Percentiles rank a stretch among this genome's conserved stretches.
Conservation (phyloP, 2,329 filamentous ascomycete genomes). For the Colletotrichum liriopes region DNA sequence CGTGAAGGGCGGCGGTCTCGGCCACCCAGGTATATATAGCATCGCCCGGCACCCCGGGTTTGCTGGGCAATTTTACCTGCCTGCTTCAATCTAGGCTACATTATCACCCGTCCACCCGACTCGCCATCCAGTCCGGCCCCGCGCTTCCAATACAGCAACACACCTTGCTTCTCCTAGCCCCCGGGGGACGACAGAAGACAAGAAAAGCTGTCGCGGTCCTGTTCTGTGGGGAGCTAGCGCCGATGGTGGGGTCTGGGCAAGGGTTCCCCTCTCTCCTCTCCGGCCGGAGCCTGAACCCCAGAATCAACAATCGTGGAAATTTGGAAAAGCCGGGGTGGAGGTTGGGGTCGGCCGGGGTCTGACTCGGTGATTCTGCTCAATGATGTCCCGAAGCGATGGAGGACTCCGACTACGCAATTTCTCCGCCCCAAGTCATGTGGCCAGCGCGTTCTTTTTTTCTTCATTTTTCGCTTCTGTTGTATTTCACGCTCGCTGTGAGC, state of each 20-base stretch:
- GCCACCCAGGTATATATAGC: slow-evolving; percentile 2
- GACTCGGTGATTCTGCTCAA: slow-evolving; percentile 36
- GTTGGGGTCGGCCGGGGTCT: neutral
- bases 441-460: neutral
- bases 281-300: slow-evolving; percentile 23
- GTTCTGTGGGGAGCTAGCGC: slow-evolving; percentile 22
- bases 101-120: neutral
- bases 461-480: too few species aligned
- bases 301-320: slow-evolving; percentile 12
- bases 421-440: slow-evolving; percentile 25
- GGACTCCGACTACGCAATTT: slow-evolving; percentile 7
- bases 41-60: neutral
- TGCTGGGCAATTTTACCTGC: neutral
- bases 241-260: neutral
- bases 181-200: neutral
- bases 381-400: slow-evolving; percentile 30
- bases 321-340: slow-evolving; percentile 3
- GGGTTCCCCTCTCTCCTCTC: slow-evolving; percentile 10
- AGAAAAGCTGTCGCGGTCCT: neutral
- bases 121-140: neutral
- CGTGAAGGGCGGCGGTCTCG: neutral
- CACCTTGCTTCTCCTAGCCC: neutral
- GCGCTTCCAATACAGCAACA: neutral
- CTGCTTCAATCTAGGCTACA: slow-evolving; percentile 10
- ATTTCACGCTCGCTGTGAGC: neutral